Evolutionary conservation across 129 eudicot species (phyloP), one percentile per base, ranked within the genome.

Genomic region (Arctium minus): DNA sequence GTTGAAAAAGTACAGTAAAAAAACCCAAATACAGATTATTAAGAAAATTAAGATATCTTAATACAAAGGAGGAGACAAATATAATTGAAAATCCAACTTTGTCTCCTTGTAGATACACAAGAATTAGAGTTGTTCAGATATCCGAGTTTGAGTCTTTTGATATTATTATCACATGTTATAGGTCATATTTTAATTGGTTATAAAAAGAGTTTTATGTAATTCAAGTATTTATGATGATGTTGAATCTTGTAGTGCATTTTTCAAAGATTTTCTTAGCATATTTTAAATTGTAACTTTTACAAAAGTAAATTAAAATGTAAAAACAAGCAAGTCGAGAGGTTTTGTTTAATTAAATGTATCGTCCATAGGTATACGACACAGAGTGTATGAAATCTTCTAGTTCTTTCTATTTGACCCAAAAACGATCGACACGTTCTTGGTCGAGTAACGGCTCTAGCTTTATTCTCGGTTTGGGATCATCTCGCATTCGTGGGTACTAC

Each of bases 361-460:
- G 9, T 17, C 67, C 7, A n/a, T 56, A 56, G 0, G 67, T 17
- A 56, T 17, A 17, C 8, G 5, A 18, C 3, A 0, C 17, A 3
- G 0, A 13, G 56, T 46, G 11, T 46, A 13, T 1, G 56, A 46
- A 46, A 10, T 2, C 3, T 10, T 46, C 13, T 46, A 11, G 56
- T 46, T 46, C 56, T 46, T 44, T 12, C 48, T 8, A 44, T 44
- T 46, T 46, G 56, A 46, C 56, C 13, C 1, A 17, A 46, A 46
- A 11, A 46, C 6, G 67, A 56, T 17, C 27, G 0, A 56, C 17
- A 75, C 10, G 79, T 44, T 74, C 67, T 75, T 30, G 67, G 79
- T 75, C 9, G 29, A 75, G 68, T 75, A 75, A 75, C 13, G 67
- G 1, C 67, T 44, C 65, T 44, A 74, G 18, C 79, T 75, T 75